Conservation (phyloP, 1,284 basidiomycete species). For the Trametes hirsuta region DNA sequence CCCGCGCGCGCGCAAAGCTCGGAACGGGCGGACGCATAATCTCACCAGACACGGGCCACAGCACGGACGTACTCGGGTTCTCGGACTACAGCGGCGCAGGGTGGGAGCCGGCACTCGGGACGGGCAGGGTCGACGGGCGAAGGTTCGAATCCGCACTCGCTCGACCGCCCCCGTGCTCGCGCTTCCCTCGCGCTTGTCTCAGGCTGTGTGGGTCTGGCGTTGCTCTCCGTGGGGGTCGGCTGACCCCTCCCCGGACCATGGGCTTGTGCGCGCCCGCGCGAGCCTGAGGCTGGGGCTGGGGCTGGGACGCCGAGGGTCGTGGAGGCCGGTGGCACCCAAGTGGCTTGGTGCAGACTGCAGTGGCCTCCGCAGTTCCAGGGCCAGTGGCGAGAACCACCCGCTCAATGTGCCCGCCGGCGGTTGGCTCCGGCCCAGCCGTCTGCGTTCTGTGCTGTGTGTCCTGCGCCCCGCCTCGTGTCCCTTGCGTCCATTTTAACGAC, state of each 20-base stretch:
- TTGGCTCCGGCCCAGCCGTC: not conserved
- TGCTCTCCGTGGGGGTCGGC: too few species aligned
- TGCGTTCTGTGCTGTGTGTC: not conserved
- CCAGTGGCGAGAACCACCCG: not conserved
- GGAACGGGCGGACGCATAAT: not conserved
- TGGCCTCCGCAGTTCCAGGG: not conserved
- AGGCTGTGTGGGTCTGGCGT: too few species aligned
- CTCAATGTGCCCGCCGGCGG: not conserved
- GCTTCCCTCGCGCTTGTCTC: not conserved
- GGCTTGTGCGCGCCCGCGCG: too few species aligned
- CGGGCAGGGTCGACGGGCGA: not conserved
- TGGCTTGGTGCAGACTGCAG: not conserved
- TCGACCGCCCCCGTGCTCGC: not conserved
- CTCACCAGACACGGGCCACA: not conserved
- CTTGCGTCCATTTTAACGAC: too few species aligned
- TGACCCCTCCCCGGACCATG: too few species aligned
- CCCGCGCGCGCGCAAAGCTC: not conserved
- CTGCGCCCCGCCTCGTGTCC: too few species aligned
- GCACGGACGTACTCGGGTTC: not conserved
- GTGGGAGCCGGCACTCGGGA: not conserved
- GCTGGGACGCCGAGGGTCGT: too few species aligned
- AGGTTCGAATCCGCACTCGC: too few species aligned
- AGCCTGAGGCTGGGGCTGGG: too few species aligned
- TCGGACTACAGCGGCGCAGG: not conserved
- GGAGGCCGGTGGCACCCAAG: too few species aligned